A percentile compares a stretch with the other conserved stretches of the same genome.
Conservation (phyloP, 2,329 filamentous ascomycete genomes). For the Fusarium torreyae region DNA sequence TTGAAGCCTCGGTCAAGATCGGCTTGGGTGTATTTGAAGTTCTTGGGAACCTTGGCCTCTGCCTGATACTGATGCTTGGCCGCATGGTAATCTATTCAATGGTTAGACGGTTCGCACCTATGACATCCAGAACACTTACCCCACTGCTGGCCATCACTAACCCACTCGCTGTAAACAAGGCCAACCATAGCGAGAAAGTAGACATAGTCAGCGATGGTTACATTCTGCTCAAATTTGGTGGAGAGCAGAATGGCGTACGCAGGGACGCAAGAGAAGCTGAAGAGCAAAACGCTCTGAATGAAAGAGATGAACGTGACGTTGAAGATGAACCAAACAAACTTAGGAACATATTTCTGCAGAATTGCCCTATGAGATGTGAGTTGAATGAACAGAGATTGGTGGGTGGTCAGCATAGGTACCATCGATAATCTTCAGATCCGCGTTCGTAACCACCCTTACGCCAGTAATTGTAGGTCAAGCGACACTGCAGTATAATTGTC, state of each 20-base stretch:
- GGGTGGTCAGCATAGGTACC: slow-evolving; percentile 59
- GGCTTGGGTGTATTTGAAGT: slow-evolving; percentile 69
- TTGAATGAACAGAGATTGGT: background rate
- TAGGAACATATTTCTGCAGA: slow-evolving; percentile 75
- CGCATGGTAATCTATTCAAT: slow-evolving; percentile 76
- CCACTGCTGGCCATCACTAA: slow-evolving; percentile 96
- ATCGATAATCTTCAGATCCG: slow-evolving; percentile 96
- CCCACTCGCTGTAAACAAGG: slow-evolving; percentile 77
- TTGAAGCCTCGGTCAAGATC: slow-evolving; percentile 94
- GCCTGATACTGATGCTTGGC: slow-evolving; percentile 84
- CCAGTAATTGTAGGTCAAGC: slow-evolving; percentile 97
- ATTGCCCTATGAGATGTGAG: slow-evolving; percentile 69
- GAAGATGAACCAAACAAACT: slow-evolving; percentile 82
- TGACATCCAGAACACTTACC: slow-evolving; percentile 60
- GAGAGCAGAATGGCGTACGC: slow-evolving; percentile 86
- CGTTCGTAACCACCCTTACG: slow-evolving; percentile 91
- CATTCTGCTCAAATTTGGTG: slow-evolving; percentile 71
- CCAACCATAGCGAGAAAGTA: slow-evolving; percentile 64
- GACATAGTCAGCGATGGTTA: slow-evolving; percentile 62
- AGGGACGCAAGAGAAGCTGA: slow-evolving; percentile 79
- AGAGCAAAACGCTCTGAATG: slow-evolving; percentile 85
- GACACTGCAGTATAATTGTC: slow-evolving; percentile 64
- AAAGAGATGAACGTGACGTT: slow-evolving; percentile 93
- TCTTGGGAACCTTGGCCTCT: slow-evolving; percentile 56
- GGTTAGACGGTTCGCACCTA: slow-evolving; percentile 11